phyloP scores from a whole-genome alignment of 257 asterid genomes.

The Fraxinus pennsylvanica region DNA sequence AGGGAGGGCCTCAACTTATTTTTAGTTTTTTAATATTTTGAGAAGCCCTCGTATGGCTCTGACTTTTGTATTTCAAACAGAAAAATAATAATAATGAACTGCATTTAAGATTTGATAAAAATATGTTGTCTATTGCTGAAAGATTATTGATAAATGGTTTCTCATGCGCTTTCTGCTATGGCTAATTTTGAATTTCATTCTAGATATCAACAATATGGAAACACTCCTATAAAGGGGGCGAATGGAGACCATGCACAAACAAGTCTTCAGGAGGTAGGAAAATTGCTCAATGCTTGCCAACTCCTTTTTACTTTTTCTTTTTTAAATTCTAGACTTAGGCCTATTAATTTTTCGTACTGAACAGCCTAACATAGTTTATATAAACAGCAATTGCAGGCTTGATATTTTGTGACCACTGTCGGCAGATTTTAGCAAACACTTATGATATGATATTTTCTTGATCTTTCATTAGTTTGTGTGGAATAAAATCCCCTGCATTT shows the following conservation, averaged over 20 bases:
- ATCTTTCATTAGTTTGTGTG: background rate
- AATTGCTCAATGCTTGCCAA: conserved; percentile 23
- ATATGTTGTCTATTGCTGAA: conserved; percentile 4
- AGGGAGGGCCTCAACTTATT: background rate
- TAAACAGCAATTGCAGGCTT: conserved; percentile 11
- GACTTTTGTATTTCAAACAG: background rate
- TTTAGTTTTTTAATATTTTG: background rate
- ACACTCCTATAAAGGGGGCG: conserved; percentile 79
- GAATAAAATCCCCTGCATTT: background rate
- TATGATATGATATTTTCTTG: background rate
- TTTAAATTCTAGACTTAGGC: background rate
- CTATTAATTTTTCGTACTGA: conserved; percentile 16
- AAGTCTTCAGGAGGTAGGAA: conserved; percentile 66
- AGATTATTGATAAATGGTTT: conserved; percentile 13
- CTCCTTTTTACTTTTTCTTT: background rate
- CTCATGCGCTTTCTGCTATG: conserved; percentile 28
- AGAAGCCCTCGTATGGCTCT: background rate
- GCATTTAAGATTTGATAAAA: conserved; percentile 10
- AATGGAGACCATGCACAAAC: conserved; percentile 90
- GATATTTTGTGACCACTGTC: background rate
- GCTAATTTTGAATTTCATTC: conserved; percentile 21
- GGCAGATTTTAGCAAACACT: background rate
- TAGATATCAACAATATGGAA: conserved; percentile 95
- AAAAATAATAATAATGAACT: background rate
- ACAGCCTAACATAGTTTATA: conserved; percentile 9